Percentiles rank a stretch among this genome's conserved stretches.
These are phyloP conservation scores for Eucalyptus tenuipes DNA, from an alignment of 345 rosid genomes.

Conservation along the genomic window DNA sequence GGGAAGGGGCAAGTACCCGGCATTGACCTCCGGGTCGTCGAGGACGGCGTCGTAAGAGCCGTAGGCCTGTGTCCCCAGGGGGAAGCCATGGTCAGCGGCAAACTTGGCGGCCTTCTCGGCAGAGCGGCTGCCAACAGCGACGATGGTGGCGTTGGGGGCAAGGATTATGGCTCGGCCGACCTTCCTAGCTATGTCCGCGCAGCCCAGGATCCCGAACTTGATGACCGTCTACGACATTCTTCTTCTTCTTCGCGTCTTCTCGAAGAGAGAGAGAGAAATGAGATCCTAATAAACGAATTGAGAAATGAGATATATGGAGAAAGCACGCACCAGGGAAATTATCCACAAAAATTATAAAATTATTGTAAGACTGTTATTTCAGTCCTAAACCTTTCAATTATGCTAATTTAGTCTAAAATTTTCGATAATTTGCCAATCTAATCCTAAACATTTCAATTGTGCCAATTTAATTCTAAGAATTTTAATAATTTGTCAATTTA, in stretches of 20 bases:
- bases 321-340: too few relatives aligned
- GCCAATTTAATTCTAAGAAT: too few relatives aligned
- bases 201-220: conserved; percentile 64
- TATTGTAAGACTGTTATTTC: too few relatives aligned
- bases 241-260: background rate
- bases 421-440: too few relatives aligned
- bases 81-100: conserved; percentile 47
- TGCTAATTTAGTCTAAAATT: too few relatives aligned
- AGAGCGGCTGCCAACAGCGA: conserved; percentile 56
- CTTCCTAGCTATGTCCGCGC: conserved; percentile 64
- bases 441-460: too few relatives aligned
- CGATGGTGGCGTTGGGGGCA: conserved; percentile 50
- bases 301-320: too few relatives aligned
- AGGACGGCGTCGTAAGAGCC: conserved; percentile 64
- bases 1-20: conserved; percentile 63
- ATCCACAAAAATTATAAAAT: too few relatives aligned
- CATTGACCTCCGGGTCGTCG: conserved; percentile 57
- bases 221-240: background rate
- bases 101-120: conserved; percentile 39
- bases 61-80: conserved; percentile 37
- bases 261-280: too few relatives aligned
- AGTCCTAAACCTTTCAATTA: too few relatives aligned
- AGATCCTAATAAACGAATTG: too few relatives aligned
- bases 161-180: conserved; percentile 47
- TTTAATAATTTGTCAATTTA: too few relatives aligned